A percentile compares a stretch with the other conserved stretches of the same genome.
These are phyloP conservation scores for Huntiella bhutanensis DNA, from an alignment of 2,329 filamentous ascomycete genomes.

Conservation along the genomic window DNA sequence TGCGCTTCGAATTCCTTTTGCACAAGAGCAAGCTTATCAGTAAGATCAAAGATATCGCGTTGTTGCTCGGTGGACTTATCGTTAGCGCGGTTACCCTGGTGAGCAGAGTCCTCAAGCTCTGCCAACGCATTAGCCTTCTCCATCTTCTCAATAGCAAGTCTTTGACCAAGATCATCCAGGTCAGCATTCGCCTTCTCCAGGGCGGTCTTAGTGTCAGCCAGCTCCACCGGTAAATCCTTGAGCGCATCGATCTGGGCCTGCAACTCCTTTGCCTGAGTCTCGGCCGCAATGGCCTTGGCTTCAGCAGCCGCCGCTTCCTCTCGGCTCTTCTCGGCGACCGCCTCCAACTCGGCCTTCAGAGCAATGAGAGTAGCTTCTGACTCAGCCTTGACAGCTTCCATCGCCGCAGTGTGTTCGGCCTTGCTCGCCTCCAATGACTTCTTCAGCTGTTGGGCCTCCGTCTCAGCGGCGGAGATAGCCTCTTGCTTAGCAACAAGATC, in stretches of 20 bases:
- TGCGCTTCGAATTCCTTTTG: constrained; percentile 35
- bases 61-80: constrained; percentile 25
- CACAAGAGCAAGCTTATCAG: constrained; percentile 27
- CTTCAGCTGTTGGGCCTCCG: constrained; percentile 17
- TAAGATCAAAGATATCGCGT: constrained; percentile 18
- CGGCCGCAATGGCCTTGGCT: constrained; percentile 16
- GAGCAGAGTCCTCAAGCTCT: constrained; percentile 35
- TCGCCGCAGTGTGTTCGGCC: constrained; percentile 13
- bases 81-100: constrained; percentile 29
- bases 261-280: constrained; percentile 24
- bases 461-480: constrained; percentile 19
- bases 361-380: constrained; percentile 17
- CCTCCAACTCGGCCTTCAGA: constrained; percentile 8
- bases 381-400: constrained; percentile 5
- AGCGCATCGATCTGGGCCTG: constrained; percentile 36
- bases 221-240: constrained; percentile 20
- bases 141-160: constrained; percentile 40
- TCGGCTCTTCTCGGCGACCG: constrained; percentile 4
- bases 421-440: constrained; percentile 6
- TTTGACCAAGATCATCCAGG: constrained; percentile 29
- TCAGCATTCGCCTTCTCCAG: constrained; percentile 18
- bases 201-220: constrained; percentile 4
- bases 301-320: constrained; percentile 18
- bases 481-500: constrained; percentile 14
- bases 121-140: constrained; percentile 39